Conservation (phyloP, 179 eudicot genomes). For the Nepenthes alata region DNA sequence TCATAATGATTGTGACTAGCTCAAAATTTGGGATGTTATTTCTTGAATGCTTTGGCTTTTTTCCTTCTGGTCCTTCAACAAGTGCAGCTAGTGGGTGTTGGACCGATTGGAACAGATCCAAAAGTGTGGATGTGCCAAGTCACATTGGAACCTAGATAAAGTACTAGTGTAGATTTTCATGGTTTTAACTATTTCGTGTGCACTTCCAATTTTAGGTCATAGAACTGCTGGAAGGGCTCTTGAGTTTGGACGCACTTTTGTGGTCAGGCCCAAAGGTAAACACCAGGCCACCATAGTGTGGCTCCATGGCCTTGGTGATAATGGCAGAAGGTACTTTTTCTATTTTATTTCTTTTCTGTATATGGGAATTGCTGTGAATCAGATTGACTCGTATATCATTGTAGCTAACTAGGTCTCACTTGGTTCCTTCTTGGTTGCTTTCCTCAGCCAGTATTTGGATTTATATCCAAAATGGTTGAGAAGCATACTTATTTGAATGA, state of each 20-base stretch:
- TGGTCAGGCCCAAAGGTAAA: slow-evolving; percentile 43
- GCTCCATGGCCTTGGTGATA: slow-evolving; percentile 50
- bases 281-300: slow-evolving; percentile 45
- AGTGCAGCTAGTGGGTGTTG: too few relatives aligned
- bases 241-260: slow-evolving; percentile 40
- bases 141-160: too few relatives aligned
- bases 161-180: too few relatives aligned
- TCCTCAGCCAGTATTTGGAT: not conserved
- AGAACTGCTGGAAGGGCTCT: slow-evolving; percentile 29
- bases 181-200: not conserved
- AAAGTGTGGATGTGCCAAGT: too few relatives aligned
- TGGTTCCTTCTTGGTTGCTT: slow-evolving; percentile 6
- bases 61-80: too few relatives aligned
- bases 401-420: slow-evolving; percentile 2
- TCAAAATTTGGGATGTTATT: too few relatives aligned
- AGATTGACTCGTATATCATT: not conserved
- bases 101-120: too few relatives aligned
- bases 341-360: not conserved
- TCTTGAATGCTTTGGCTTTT: too few relatives aligned
- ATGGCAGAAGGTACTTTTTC: slow-evolving; percentile 32
- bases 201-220: slow-evolving; percentile 23
- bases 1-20: too few relatives aligned
- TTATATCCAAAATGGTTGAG: not conserved
- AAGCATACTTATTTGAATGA: not conserved
- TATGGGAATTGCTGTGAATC: not conserved